phyloP scores from a whole-genome alignment of 2,329 filamentous ascomycete species.

The Fusarium circinatum region DNA sequence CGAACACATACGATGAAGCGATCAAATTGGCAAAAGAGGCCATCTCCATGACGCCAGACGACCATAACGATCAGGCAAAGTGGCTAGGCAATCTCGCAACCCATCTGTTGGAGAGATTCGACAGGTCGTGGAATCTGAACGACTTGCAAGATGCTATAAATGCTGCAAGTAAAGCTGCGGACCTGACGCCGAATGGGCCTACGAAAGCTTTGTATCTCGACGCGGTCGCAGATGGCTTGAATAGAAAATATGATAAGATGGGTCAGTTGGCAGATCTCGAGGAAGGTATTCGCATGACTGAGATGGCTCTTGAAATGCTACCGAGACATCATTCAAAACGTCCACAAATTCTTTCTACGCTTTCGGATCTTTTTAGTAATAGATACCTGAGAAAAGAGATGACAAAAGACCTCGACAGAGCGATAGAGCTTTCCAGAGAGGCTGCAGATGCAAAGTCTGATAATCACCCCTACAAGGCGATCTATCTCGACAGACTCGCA shows the following conservation, averaged over 20 bases:
- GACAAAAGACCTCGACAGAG: neutral
- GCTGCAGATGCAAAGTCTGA: neutral
- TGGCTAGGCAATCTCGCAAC: neutral
- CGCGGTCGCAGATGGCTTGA: neutral
- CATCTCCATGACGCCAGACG: neutral
- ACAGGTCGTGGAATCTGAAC: neutral
- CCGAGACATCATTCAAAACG: neutral
- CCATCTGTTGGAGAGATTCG: neutral
- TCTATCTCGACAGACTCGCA: neutral
- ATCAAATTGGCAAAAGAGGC: neutral
- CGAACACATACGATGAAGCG: neutral
- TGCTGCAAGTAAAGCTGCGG: neutral
- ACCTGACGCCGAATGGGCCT: neutral
- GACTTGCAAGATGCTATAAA: neutral
- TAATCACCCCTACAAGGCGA: neutral
- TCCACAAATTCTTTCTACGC: neutral
- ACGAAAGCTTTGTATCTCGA: neutral
- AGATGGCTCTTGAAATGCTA: neutral
- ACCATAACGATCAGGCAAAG: neutral
- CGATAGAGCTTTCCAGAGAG: neutral
- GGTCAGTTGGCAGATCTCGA: neutral
- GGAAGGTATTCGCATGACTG: neutral
- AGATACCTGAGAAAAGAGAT: neutral
- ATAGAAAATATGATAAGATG: neutral
- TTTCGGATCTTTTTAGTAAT: neutral